phyloP scores from a whole-genome alignment of 257 asterid species.

The Jacaranda copaia region DNA sequence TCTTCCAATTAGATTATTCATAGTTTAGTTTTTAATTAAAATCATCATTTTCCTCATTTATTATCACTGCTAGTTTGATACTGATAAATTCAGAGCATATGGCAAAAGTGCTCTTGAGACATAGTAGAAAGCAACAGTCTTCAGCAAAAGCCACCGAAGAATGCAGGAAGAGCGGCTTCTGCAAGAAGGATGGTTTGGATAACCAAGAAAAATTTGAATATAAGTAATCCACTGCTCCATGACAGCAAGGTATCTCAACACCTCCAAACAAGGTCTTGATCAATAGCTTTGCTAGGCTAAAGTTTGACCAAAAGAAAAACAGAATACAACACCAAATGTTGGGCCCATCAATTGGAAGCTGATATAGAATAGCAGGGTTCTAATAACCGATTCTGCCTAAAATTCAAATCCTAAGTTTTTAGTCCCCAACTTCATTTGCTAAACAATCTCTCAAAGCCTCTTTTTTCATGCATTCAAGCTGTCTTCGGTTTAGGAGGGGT shows the following conservation, averaged over 20 bases:
- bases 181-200: background rate
- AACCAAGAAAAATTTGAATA: background rate
- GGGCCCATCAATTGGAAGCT: conserved; percentile 30
- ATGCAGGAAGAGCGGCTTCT: background rate
- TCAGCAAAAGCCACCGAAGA: too few relatives aligned
- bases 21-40: too few relatives aligned
- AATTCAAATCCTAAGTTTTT: conserved; percentile 33
- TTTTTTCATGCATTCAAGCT: conserved; percentile 43
- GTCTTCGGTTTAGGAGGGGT: conserved; percentile 59
- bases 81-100: too few relatives aligned
- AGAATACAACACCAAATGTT: conserved; percentile 31
- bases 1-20: too few relatives aligned
- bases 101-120: too few relatives aligned
- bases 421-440: conserved; percentile 3
- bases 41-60: too few relatives aligned
- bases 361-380: conserved; percentile 19
- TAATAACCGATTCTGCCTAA: conserved; percentile 31
- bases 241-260: conserved; percentile 28
- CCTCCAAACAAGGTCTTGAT: conserved; percentile 27
- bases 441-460: conserved; percentile 28
- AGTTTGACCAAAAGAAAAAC: conserved; percentile 5
- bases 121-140: too few relatives aligned
- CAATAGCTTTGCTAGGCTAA: background rate
- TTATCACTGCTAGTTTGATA: too few relatives aligned
- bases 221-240: background rate